phyloP scores from a whole-genome alignment of 1,284 basidiomycete genomes.

The Pseudozyma flocculosa region DNA sequence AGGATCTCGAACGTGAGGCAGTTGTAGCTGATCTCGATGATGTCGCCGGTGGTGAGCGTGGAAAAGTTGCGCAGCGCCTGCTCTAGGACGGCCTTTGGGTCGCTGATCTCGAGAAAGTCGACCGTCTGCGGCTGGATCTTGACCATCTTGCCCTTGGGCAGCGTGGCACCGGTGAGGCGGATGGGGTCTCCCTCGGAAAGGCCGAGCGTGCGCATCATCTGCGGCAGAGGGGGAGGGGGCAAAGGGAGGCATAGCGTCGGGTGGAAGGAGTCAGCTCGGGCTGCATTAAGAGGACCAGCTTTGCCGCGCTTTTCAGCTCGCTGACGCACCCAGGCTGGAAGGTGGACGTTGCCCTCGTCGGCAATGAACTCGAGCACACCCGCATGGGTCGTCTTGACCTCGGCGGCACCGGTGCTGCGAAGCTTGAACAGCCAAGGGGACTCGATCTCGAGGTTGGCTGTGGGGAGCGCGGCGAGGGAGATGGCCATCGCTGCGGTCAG shows the following conservation, averaged over 20 bases:
- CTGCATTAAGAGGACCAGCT: too few species aligned
- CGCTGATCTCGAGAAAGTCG: slow-evolving; percentile 84
- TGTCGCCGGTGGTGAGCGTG: slow-evolving; percentile 60
- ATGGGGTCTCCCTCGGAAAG: slow-evolving; percentile 93
- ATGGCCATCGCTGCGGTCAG: too few species aligned
- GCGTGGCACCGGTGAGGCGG: slow-evolving; percentile 79
- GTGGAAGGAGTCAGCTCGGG: too few species aligned
- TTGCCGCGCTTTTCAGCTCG: too few species aligned
- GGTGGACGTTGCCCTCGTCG: slow-evolving; percentile 89
- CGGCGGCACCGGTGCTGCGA: slow-evolving; percentile 68
- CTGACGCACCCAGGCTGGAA: slow-evolving; percentile 86
- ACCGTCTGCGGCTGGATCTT: slow-evolving; percentile 95
- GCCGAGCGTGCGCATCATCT: slow-evolving; percentile 95
- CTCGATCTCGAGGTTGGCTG: slow-evolving; percentile 80
- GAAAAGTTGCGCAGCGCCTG: slow-evolving; percentile 92
- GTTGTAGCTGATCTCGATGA: slow-evolving; percentile 61
- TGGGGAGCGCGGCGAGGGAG: too few species aligned
- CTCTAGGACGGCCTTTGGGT: slow-evolving; percentile 96
- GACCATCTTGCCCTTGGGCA: slow-evolving; percentile 91
- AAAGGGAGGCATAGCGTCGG: too few species aligned
- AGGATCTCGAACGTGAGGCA: slow-evolving; percentile 90
- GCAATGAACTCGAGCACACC: slow-evolving; percentile 99
- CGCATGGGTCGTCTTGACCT: slow-evolving; percentile 70
- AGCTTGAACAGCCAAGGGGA: slow-evolving; percentile 95
- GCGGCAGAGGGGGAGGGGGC: not conserved